These are phyloP conservation scores for Laguncularia racemosa DNA, from an alignment of 345 rosid genomes.

Conservation along the genomic window DNA sequence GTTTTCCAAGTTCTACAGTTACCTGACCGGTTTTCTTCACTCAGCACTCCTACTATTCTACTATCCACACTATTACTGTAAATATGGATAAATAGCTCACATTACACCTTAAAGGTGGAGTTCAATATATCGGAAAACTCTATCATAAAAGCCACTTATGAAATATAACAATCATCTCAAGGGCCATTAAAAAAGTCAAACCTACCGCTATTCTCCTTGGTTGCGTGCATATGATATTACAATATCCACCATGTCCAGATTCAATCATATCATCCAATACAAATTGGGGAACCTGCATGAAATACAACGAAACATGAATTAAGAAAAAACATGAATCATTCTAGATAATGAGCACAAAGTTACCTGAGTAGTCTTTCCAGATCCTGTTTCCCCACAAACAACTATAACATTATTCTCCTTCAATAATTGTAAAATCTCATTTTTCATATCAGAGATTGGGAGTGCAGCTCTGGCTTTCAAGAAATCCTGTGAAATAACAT, in stretches of 20 bases:
- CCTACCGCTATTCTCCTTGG: conserved; percentile 90
- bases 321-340: no score
- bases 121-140: no score
- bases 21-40: no score
- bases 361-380: conserved; percentile 98
- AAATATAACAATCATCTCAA: not conserved
- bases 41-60: no score
- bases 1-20: no score
- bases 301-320: conserved; percentile 1
- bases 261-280: conserved; percentile 91
- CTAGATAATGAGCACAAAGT: no score
- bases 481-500: conserved; percentile 42
- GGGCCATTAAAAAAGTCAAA: conserved; percentile 8
- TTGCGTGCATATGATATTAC: conserved; percentile 92
- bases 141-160: not conserved
- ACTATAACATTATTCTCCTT: conserved; percentile 73
- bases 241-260: conserved; percentile 66
- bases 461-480: conserved; percentile 58
- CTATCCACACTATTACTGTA: no score
- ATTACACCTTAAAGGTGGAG: no score
- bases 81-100: no score
- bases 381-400: conserved; percentile 96
- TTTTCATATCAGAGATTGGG: conserved; percentile 67
- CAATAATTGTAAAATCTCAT: conserved; percentile 52
- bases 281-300: conserved; percentile 82